These are phyloP conservation scores for Penicillium canariense DNA, from an alignment of 495 filamentous ascomycete genomes.

Conservation along the genomic window DNA sequence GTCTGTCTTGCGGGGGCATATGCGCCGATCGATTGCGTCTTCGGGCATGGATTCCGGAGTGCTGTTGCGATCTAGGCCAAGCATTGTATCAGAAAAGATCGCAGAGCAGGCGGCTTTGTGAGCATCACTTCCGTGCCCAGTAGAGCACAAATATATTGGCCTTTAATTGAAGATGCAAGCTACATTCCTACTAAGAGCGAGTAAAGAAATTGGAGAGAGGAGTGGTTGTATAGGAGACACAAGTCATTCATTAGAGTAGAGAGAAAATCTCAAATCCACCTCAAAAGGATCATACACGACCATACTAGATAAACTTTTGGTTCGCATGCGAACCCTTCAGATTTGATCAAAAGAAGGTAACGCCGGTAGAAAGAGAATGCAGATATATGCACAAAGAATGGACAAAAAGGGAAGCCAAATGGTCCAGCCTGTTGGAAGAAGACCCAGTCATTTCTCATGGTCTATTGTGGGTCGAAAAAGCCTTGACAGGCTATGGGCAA, in stretches of 20 bases:
- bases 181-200: too few relatives aligned
- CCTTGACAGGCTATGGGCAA: not conserved
- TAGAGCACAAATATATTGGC: too few relatives aligned
- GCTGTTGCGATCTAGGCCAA: too few relatives aligned
- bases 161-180: too few relatives aligned
- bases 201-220: too few relatives aligned
- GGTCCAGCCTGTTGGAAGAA: slow-evolving; percentile 17
- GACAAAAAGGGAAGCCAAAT: slow-evolving; percentile 4
- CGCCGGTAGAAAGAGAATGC: slow-evolving; percentile 15
- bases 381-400: slow-evolving; percentile 15
- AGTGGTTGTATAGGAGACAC: slow-evolving; percentile 12
- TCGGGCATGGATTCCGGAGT: too few relatives aligned
- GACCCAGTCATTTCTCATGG: not conserved
- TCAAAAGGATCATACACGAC: slow-evolving; percentile 15
- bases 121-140: too few relatives aligned
- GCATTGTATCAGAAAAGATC: too few relatives aligned
- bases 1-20: too few relatives aligned
- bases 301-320: slow-evolving; percentile 10
- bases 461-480: slow-evolving; percentile 4
- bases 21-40: too few relatives aligned
- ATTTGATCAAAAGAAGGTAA: slow-evolving; percentile 11
- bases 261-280: not conserved
- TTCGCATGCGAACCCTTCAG: not conserved
- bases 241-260: slow-evolving; percentile 18
- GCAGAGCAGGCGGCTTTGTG: too few relatives aligned